Conservation (phyloP, 495 filamentous ascomycete species). For the Hypoxylon trugodes region DNA sequence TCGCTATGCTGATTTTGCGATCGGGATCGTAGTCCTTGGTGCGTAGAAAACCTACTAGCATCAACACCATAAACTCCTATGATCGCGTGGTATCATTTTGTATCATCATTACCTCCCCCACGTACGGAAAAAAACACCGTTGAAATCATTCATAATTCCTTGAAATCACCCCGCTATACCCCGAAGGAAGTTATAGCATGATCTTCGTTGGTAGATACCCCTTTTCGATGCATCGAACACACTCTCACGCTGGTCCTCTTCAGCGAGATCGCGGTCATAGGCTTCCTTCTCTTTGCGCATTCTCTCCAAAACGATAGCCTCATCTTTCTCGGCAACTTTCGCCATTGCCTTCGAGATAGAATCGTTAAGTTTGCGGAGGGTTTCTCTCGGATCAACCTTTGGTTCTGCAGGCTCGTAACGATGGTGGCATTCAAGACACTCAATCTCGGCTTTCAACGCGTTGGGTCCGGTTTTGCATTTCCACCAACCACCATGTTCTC, state of each 20-base stretch:
- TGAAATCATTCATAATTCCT: background rate
- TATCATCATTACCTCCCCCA: no score
- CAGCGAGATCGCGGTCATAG: background rate
- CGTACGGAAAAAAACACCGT: background rate
- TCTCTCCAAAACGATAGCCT: background rate
- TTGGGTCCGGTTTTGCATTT: slow-evolving; percentile 46
- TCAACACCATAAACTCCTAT: no score
- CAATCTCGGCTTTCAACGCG: slow-evolving; percentile 43
- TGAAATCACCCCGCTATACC: background rate
- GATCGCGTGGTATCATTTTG: background rate
- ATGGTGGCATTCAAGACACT: slow-evolving; percentile 32
- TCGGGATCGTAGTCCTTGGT: no score
- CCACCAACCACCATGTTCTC: slow-evolving; percentile 50
- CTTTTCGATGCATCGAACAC: background rate
- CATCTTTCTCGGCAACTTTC: slow-evolving; percentile 14
- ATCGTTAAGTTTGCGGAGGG: background rate
- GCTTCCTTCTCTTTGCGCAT: background rate
- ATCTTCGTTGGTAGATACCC: background rate
- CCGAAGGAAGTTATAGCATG: slow-evolving; percentile 6
- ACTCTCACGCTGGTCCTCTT: background rate
- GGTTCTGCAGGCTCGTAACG: background rate
- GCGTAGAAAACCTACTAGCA: no score
- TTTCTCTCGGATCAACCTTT: background rate
- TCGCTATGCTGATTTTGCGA: no score
- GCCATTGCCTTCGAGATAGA: slow-evolving; percentile 22